Conservation (phyloP, 2,329 filamentous ascomycete species). For the Elsinoe perseae region DNA sequence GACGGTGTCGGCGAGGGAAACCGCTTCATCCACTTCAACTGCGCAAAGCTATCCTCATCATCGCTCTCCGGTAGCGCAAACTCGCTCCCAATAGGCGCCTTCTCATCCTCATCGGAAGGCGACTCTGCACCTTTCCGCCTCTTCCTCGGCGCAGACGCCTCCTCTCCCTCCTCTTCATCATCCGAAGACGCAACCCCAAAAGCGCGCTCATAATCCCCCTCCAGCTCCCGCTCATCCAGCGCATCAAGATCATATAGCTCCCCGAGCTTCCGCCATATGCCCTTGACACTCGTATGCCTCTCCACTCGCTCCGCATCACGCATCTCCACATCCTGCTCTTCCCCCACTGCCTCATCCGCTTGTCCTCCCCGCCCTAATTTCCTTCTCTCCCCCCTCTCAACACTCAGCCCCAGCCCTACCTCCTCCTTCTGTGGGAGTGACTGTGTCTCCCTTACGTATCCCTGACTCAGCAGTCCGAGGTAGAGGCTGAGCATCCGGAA, state of each 20-base stretch:
- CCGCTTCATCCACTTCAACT: conserved; percentile 8
- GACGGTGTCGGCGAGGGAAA: background rate
- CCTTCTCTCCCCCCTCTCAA: background rate
- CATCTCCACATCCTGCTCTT: background rate
- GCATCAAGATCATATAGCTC: conserved; percentile 77
- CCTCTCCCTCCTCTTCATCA: conserved; percentile 35
- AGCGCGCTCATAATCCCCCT: conserved; percentile 33
- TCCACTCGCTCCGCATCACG: background rate
- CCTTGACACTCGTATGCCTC: conserved; percentile 73
- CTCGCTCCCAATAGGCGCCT: background rate
- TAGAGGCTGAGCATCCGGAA: conserved; percentile 80
- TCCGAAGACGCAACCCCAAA: conserved; percentile 33
- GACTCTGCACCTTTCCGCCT: conserved; percentile 16
- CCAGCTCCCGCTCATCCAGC: conserved; percentile 67
- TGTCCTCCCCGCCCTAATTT: conserved; percentile 81
- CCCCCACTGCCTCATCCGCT: conserved; percentile 67
- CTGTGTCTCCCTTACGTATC: conserved; percentile 24
- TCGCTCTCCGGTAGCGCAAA: background rate
- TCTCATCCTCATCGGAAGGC: background rate
- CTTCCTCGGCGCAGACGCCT: conserved; percentile 31
- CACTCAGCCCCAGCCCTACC: background rate
- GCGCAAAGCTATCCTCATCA: background rate
- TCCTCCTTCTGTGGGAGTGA: too few species aligned
- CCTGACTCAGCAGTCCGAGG: conserved; percentile 27
- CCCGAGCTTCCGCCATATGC: conserved; percentile 83